Conservation (phyloP, 2,329 filamentous ascomycete species). For the Paecilomyces sp. region DNA sequence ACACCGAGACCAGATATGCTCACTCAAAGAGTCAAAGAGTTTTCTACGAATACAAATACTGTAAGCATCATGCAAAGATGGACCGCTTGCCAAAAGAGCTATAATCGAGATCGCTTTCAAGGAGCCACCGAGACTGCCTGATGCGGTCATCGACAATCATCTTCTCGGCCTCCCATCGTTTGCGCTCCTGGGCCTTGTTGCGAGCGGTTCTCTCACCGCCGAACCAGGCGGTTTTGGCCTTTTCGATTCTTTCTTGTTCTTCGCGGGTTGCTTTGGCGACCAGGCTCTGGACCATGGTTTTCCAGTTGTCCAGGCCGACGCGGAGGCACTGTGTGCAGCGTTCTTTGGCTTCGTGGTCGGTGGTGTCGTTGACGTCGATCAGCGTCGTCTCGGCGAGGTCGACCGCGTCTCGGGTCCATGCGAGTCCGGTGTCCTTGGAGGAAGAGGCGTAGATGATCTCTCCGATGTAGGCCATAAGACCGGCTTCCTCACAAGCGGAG, state of each 20-base stretch:
- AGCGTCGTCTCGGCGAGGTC: slow-evolving; percentile 66
- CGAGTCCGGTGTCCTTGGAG: slow-evolving; percentile 63
- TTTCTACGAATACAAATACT: not conserved
- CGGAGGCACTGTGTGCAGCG: slow-evolving; percentile 71
- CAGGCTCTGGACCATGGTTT: slow-evolving; percentile 65
- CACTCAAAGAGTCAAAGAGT: too few relatives aligned
- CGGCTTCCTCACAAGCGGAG: slow-evolving; percentile 76
- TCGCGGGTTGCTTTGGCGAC: slow-evolving; percentile 35
- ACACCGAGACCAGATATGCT: too few relatives aligned
- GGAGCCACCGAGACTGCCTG: slow-evolving; percentile 3
- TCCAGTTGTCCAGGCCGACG: slow-evolving; percentile 75
- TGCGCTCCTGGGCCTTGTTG: slow-evolving; percentile 22
- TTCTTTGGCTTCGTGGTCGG: slow-evolving; percentile 38
- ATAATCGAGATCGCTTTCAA: not conserved
- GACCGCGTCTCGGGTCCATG: slow-evolving; percentile 85
- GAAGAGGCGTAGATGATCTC: slow-evolving; percentile 78
- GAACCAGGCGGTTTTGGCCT: slow-evolving; percentile 27
- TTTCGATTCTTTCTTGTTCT: slow-evolving; percentile 25
- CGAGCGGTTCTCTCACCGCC: slow-evolving; percentile 19
- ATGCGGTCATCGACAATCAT: slow-evolving; percentile 30
- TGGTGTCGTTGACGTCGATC: slow-evolving; percentile 21
- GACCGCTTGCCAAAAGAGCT: not conserved
- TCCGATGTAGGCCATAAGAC: slow-evolving; percentile 80
- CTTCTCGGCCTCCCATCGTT: slow-evolving; percentile 34
- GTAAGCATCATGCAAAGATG: not conserved